phyloP scores from a whole-genome alignment of 139 green algal species.

The Haematococcus lacustris region DNA sequence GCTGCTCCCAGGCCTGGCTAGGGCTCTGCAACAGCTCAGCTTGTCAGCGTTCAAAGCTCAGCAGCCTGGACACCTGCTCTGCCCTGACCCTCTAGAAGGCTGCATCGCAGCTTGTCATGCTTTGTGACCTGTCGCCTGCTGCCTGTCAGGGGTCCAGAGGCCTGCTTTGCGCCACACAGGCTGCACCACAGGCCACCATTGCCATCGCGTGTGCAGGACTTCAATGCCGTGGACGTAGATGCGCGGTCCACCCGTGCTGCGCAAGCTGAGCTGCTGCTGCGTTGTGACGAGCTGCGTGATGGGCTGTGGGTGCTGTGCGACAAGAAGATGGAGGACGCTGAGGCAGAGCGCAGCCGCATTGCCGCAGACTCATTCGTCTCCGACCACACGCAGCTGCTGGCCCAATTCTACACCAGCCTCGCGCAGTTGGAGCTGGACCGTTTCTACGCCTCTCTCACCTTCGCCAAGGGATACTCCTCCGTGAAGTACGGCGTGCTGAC shows the following conservation, averaged over 20 bases:
- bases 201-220: conserved; percentile 22
- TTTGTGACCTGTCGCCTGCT: too few species aligned
- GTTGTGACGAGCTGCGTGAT: conserved; percentile 66
- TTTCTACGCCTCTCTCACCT: conserved; percentile 24
- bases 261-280: conserved; percentile 63
- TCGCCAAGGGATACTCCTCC: conserved; percentile 8
- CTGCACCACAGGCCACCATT: not conserved
- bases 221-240: conserved; percentile 67
- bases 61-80: too few species aligned
- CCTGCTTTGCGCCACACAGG: too few species aligned
- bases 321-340: conserved; percentile 44
- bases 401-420: conserved; percentile 24
- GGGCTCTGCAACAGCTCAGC: too few species aligned
- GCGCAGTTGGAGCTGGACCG: conserved; percentile 45
- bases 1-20: too few species aligned
- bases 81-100: too few species aligned
- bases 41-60: too few species aligned
- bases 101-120: too few species aligned
- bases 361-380: conserved; percentile 34
- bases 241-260: conserved; percentile 28
- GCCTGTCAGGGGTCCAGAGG: too few species aligned
- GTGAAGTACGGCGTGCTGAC: conserved; percentile 14
- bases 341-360: conserved; percentile 35
- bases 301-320: conserved; percentile 68
- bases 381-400: conserved; percentile 27